Evolutionary conservation across 306 rosid species (phyloP), one percentile per base, ranked within the genome.

Genomic region (Vachellia collinsii): DNA sequence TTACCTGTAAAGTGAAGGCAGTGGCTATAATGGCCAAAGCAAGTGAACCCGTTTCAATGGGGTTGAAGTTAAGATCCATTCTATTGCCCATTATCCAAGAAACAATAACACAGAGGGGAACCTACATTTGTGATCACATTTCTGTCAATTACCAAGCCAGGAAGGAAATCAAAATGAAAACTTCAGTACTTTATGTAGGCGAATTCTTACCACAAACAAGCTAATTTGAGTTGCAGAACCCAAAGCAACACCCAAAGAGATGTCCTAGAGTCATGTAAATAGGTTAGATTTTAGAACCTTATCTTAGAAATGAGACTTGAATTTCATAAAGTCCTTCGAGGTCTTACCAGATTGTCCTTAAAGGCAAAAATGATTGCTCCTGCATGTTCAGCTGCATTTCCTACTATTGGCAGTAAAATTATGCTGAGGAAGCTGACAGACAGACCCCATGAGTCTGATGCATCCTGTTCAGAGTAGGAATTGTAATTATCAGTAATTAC

Each of bases 341-440:
- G 13, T 38, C 86, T 63, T 65, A 94, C 98, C 90, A 94, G 82
- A 72, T 94, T 91, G 87, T 94, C 86, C 91, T 92, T 94, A 83
- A 92, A 92, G 77, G 97, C 98, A 79, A 92, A 94, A 14, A 92
- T 94, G 80, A 92, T 58, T 0, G 98, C 93, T 80, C 97, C 97
- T 0, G 98, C 98, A 74, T 94, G 98, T 83, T 94, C 98, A 34
- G 98, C 97, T 72, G 98, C 97, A 76, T 94, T 94, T 67, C 98
- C 98, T 63, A 94, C 98, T 47, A 92, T 91, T 20, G 98, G 97
- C 8, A 94, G 89, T 89, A 94, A 70, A 70, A 94, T 94, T 81
- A 94, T 92, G 88, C 97, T 84, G 70, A 94, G 85, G 84, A 94
- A 94, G 77, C 97, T 88, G 11, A 94, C 92, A 1, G 97, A 92